phyloP scores from a whole-genome alignment of 2,329 filamentous ascomycete genomes.

The Alternaria novae-zelandiae region DNA sequence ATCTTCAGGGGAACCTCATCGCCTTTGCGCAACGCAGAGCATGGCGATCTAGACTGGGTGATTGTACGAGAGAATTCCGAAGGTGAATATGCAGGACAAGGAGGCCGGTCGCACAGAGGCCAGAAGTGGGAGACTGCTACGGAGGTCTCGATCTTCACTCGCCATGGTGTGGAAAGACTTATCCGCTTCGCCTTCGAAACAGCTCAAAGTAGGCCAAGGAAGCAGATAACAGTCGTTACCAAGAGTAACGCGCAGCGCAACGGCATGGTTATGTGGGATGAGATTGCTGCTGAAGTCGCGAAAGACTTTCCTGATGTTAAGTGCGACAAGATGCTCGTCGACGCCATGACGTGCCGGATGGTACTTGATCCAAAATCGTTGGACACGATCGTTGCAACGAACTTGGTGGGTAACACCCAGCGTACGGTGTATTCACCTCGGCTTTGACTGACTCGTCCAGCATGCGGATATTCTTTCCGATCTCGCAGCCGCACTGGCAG shows the following conservation, averaged over 20 bases:
- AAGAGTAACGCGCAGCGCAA: conserved; percentile 72
- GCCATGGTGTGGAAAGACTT: conserved; percentile 64
- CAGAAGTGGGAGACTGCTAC: conserved; percentile 67
- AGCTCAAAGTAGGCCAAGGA: conserved; percentile 62
- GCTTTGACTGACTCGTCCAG: conserved; percentile 12
- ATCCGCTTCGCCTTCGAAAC: conserved; percentile 70
- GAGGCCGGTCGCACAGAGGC: conserved; percentile 65
- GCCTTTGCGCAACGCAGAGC: conserved; percentile 60
- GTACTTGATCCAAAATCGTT: conserved; percentile 64
- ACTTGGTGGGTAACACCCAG: conserved; percentile 49
- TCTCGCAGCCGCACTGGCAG: conserved; percentile 71
- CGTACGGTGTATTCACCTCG: background rate
- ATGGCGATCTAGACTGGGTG: conserved; percentile 70
- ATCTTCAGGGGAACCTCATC: conserved; percentile 66
- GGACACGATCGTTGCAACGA: conserved; percentile 70
- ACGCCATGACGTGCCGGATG: conserved; percentile 71
- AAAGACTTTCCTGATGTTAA: conserved; percentile 66
- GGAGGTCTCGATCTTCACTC: conserved; percentile 69
- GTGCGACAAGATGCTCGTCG: conserved; percentile 70
- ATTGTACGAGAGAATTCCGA: conserved; percentile 72
- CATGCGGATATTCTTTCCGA: conserved; percentile 73
- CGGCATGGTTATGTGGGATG: conserved; percentile 73
- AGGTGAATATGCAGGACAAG: conserved; percentile 70
- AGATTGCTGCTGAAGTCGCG: conserved; percentile 62
- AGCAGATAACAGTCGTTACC: conserved; percentile 67